Evolutionary conservation across 495 filamentous ascomycete genomes (phyloP), one percentile per base, ranked within the genome.

Genomic region (Melanomma pulvis-pyrius): DNA sequence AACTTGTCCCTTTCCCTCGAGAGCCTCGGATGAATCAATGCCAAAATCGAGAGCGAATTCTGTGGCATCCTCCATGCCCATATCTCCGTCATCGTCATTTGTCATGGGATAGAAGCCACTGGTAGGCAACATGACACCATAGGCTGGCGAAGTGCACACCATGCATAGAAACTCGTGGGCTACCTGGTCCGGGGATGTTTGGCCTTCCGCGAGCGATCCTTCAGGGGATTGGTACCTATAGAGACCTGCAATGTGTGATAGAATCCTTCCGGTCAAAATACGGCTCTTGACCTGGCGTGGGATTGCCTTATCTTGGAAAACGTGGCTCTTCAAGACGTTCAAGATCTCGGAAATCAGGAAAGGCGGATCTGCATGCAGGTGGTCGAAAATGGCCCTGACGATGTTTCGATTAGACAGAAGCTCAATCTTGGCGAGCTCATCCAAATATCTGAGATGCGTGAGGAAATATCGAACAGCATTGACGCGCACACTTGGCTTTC

Each of bases 401-500:
- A 82, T 15, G 86, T 90, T 90, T 53, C 84, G 81, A 71, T 92
- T 88, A 34, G 86, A 84, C 8, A 96, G 77, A 30, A 97, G 81
- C 65, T 92, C 90, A 58, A 78, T 83, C 74, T 93, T 96, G 8
- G 87, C 84, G 50, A 85, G 80, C 22, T 82, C 78, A 50, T 88
- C 82, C 62, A 93, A 84, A 54, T 90, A 87, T 71, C 83, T 88
- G 47, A 97, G 72, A 63, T 88, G 85, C 13, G 87, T 83, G 32
- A 96, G 81, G 6, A 96, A 76, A 77, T 93, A 93, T 28, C 83
- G 83, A 41, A 91, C 79, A 25, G 92, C 88, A 76, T 88, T 89
- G 5, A 87, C 86, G 36, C 92, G 80, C n/a, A 94, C 79, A 0
- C 90, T 90, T 7, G 90, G 87, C 63, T 83, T 81, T 7, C 87